Conservation (phyloP, 176 grass and related monocot genomes). For the Paspalum notatum region DNA sequence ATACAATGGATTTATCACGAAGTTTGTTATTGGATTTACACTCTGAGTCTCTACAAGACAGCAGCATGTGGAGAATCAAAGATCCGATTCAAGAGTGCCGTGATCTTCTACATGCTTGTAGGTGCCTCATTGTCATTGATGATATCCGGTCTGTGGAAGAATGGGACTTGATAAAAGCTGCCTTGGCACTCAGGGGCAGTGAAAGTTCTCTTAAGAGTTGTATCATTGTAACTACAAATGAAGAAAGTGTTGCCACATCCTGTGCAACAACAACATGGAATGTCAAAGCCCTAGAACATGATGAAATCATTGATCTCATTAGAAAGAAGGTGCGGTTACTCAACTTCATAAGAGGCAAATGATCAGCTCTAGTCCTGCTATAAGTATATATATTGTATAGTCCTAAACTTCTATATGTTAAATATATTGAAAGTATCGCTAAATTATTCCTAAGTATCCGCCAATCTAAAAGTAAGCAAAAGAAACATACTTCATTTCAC, state of each 20-base stretch:
- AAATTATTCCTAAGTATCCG: too few relatives aligned
- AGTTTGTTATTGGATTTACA: neutral
- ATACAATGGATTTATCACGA: neutral
- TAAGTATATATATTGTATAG: too few relatives aligned
- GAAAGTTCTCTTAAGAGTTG: accelerated
- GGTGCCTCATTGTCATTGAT: neutral
- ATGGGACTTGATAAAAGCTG: neutral
- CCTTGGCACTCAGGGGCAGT: neutral
- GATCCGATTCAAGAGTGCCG: neutral
- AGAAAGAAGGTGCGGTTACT: neutral
- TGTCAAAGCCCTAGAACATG: neutral
- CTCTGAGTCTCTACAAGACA: accelerated
- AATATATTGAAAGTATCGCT: too few relatives aligned
- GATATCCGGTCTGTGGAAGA: neutral
- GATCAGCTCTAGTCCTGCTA: neutral
- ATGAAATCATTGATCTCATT: neutral
- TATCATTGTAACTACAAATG: neutral
- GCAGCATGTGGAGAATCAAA: neutral
- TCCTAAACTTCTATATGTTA: too few relatives aligned
- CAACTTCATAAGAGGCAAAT: neutral
- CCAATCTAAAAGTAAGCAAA: too few relatives aligned
- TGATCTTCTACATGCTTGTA: neutral
- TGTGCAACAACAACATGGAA: neutral
- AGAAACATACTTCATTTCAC: too few relatives aligned
- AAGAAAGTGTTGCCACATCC: neutral